phyloP scores from a whole-genome alignment of 257 asterid species.

The Marsdenia floribunda region DNA sequence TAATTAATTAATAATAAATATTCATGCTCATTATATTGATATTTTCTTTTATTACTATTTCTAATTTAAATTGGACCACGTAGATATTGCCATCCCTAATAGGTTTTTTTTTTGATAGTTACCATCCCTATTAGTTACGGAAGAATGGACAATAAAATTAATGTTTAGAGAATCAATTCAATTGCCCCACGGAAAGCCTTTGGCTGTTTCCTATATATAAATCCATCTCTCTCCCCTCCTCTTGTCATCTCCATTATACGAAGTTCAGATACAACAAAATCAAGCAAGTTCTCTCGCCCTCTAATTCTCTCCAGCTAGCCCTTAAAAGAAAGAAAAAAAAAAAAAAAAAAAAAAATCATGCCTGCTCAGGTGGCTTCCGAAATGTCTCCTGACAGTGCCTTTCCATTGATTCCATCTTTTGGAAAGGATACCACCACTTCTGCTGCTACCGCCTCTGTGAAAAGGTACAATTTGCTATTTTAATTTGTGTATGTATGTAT shows the following conservation, averaged over 20 bases:
- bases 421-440: constrained; percentile 25
- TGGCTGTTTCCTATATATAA: not conserved
- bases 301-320: too few relatives aligned
- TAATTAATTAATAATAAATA: too few relatives aligned
- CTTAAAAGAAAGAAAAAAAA: not conserved
- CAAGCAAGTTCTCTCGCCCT: not conserved
- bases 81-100: too few relatives aligned
- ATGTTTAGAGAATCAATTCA: not conserved
- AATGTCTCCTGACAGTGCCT: constrained; percentile 26
- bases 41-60: too few relatives aligned
- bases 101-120: too few relatives aligned
- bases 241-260: not conserved
- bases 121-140: too few relatives aligned
- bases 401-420: constrained; percentile 22
- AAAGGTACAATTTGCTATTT: constrained; percentile 30
- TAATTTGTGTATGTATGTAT: too few relatives aligned
- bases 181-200: not conserved
- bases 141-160: too few relatives aligned
- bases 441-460: constrained; percentile 18
- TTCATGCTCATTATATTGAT: too few relatives aligned
- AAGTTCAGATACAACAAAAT: too few relatives aligned
- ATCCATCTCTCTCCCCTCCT: not conserved
- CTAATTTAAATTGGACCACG: too few relatives aligned
- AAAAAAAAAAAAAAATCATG: constrained; percentile 19
- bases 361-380: constrained; percentile 46